Evolutionary conservation across 192 early-diverging fungal species (phyloP).

Genomic region (Chytriomyces hyalinus): DNA sequence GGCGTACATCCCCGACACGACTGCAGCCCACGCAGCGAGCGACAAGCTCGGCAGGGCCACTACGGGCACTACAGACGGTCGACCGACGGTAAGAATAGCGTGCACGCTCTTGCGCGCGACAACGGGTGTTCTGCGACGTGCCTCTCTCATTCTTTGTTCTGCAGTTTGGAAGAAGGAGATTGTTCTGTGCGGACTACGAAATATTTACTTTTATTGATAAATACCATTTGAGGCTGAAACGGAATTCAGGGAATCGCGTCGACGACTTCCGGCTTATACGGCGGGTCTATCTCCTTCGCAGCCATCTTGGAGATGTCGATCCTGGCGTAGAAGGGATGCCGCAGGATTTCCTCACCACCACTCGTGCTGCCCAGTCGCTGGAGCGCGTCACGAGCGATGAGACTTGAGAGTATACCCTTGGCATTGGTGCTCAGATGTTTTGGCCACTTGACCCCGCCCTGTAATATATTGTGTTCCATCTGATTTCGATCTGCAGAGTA

Average conservation of each 20-base stretch:
- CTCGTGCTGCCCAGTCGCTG: constrained; percentile 41
- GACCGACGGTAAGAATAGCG: not conserved
- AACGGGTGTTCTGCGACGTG: not conserved
- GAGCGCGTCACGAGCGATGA: constrained; percentile 44
- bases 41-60: constrained; percentile 2
- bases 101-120: not conserved
- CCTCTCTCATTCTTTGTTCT: not conserved
- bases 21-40: constrained; percentile 4
- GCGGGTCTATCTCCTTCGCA: constrained; percentile 49
- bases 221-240: too few species aligned
- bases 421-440: constrained; percentile 36
- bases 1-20: not conserved
- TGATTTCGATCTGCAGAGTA: constrained; percentile 48
- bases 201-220: too few species aligned
- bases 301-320: constrained; percentile 55
- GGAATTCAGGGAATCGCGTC: constrained; percentile 8
- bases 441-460: constrained; percentile 48
- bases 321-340: constrained; percentile 50
- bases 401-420: constrained; percentile 36
- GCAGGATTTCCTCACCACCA: constrained; percentile 45
- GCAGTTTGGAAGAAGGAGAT: constrained; percentile 6
- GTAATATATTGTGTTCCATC: constrained; percentile 52
- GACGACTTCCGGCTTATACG: constrained; percentile 53
- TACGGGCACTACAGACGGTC: not conserved
- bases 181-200: not conserved